Base-by-base conservation (phyloP, 306 rosid genomes). In the Cicer pinnatifidum region DNA sequence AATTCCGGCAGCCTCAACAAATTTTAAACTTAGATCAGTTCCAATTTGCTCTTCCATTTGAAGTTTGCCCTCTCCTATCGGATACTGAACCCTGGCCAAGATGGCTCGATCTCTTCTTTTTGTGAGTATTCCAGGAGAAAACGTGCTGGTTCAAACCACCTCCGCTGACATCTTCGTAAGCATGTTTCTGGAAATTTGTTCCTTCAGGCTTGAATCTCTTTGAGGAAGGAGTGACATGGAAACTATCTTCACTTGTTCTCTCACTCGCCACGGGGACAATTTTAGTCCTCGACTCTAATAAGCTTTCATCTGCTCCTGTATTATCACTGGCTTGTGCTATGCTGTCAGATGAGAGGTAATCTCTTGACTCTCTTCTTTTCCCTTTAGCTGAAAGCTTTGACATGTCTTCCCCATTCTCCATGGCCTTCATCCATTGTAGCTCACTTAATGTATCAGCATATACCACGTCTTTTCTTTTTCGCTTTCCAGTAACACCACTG, bases 351-450 rank as follows among this genome's bases (percentile, higher is more conserved):
- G 82, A 75, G 75, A 57, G 67, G 28, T 66, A 84, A 57, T 44
- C 69, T 41, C 69, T 63, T 63, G 69, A 40, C 69, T 84, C 88
- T 82, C 80, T 85, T 82, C 84, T 87, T 77, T 80, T 91, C 54
- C 88, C 89, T 78, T 71, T 88, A 33, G 44, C 78, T 0, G 90
- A 79, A 82, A 86, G 56, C 83, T 28, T 86, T 28, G 90, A 81
- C 11, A 94, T 33, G 58, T 92, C 94, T 80, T 80, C 88, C 63
- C 99, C 99, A 75, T 71, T 92, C 86, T 95, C 99, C 73, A 95
- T 93, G 57, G 99, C 99, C 77, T 85, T 90, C 96, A 90, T 88
- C 91, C 91, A 95, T 70, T 95, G 97, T 65, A 84, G 51, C 75
- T 95, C 97, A 82, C 97, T 95, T 10, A 95, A 80, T 39, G 93